Conservation (phyloP, 495 filamentous ascomycete genomes). For the Aspergillus affinis region DNA sequence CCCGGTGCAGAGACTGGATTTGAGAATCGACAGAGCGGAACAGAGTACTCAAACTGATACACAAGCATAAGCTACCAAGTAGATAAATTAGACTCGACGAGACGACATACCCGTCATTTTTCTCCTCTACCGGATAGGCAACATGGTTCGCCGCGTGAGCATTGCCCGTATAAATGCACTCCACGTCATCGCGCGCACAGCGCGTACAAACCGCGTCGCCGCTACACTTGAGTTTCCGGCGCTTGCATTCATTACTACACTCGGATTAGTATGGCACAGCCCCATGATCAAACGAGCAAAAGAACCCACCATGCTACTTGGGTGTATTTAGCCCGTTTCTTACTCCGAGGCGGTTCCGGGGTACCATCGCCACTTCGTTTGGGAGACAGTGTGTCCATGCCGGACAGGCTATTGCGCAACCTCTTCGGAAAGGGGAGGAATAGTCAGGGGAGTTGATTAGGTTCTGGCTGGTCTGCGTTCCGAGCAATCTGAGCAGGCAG, state of each 20-base stretch:
- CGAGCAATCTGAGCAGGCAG: no score
- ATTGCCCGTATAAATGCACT: slow-evolving; percentile 59
- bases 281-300: neutral
- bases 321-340: slow-evolving; percentile 42
- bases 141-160: slow-evolving; percentile 9
- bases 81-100: no score
- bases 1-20: slow-evolving; percentile 31
- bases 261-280: slow-evolving; percentile 12
- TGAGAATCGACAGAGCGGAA: slow-evolving; percentile 32
- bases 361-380: slow-evolving; percentile 8
- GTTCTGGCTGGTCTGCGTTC: neutral
- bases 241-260: slow-evolving; percentile 76
- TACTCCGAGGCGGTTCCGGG: slow-evolving; percentile 26
- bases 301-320: slow-evolving; percentile 36
- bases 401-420: neutral
- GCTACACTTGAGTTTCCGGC: slow-evolving; percentile 90
- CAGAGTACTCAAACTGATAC: slow-evolving; percentile 1
- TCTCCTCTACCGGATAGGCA: slow-evolving; percentile 11
- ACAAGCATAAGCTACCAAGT: slow-evolving; percentile 1
- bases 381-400: neutral
- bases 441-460: neutral
- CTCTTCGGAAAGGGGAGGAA: neutral
- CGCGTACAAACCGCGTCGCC: slow-evolving; percentile 74
- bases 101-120: slow-evolving; percentile 26
- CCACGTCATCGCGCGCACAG: slow-evolving; percentile 64